Conservation (phyloP, 2,329 filamentous ascomycete genomes). For the Colletotrichum cuscutae region DNA sequence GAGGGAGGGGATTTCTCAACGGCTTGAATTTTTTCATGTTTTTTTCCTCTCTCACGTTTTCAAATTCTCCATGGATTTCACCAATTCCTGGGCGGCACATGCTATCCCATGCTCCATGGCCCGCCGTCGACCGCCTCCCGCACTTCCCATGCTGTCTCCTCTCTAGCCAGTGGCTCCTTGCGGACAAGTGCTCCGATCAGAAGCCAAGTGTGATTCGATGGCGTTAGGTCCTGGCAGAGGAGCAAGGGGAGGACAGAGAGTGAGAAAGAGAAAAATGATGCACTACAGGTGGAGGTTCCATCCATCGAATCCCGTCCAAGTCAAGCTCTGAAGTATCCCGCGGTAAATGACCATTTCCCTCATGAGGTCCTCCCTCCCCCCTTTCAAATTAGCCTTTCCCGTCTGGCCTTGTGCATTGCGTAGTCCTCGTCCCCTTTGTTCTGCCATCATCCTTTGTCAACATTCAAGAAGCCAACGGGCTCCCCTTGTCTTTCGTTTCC, state of each 20-base stretch:
- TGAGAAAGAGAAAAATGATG: neutral
- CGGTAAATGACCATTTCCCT: neutral
- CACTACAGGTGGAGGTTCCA: constrained; percentile 7
- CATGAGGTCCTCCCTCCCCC: neutral
- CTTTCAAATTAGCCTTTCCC: constrained; percentile 22
- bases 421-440: constrained; percentile 2
- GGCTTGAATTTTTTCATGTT: constrained; percentile 2
- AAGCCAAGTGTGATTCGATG: constrained; percentile 21
- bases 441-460: constrained; percentile 14
- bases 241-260: neutral
- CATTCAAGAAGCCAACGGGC: constrained; percentile 13
- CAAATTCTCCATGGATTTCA: constrained; percentile 19
- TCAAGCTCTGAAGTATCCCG: constrained; percentile 1
- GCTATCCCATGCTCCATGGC: constrained; percentile 2
- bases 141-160: neutral
- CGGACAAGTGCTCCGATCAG: constrained; percentile 18
- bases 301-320: neutral
- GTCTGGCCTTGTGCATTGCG: constrained; percentile 3
- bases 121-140: constrained; percentile 9
- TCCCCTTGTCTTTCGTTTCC: constrained; percentile 10
- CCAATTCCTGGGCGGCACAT: constrained; percentile 2
- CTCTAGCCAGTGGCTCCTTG: neutral
- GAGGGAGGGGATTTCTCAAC: neutral
- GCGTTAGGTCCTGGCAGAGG: constrained; percentile 18
- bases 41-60: neutral